Conservation (phyloP, 2,329 filamentous ascomycete species). For the Huntiella bhutanensis region DNA sequence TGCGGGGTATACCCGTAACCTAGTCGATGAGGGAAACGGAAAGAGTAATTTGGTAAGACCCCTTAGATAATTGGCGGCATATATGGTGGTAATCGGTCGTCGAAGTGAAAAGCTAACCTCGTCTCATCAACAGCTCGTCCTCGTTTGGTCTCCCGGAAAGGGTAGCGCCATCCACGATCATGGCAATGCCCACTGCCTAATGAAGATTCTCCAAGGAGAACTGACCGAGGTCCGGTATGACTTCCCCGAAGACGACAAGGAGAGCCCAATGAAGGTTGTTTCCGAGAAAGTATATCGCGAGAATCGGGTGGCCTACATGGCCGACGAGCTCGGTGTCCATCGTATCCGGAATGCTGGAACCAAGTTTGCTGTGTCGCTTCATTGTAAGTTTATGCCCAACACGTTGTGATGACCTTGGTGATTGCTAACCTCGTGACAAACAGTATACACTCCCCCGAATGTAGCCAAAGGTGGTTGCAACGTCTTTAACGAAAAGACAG, state of each 20-base stretch:
- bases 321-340: conserved; percentile 74
- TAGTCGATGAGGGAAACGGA: conserved; percentile 75
- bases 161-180: conserved; percentile 76
- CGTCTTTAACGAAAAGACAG: conserved; percentile 61
- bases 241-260: conserved; percentile 39
- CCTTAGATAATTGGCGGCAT: not conserved
- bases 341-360: conserved; percentile 58
- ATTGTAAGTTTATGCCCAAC: conserved; percentile 30
- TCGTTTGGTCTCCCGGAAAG: conserved; percentile 78
- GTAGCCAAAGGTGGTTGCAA: conserved; percentile 67
- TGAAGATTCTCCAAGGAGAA: conserved; percentile 67
- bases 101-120: not conserved
- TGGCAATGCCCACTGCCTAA: conserved; percentile 76
- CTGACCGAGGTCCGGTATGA: conserved; percentile 67
- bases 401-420: not conserved
- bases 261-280: conserved; percentile 41
- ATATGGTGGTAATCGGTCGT: not conserved
- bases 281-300: conserved; percentile 48
- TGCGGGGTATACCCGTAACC: conserved; percentile 64
- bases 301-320: conserved; percentile 76
- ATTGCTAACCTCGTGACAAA: conserved; percentile 8
- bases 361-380: conserved; percentile 67
- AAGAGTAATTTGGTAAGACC: conserved; percentile 51
- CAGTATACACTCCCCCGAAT: conserved; percentile 74
- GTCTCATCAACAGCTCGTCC: conserved; percentile 41